Conservation (phyloP, 306 rosid species). For the Cyclanthera cordifolia region DNA sequence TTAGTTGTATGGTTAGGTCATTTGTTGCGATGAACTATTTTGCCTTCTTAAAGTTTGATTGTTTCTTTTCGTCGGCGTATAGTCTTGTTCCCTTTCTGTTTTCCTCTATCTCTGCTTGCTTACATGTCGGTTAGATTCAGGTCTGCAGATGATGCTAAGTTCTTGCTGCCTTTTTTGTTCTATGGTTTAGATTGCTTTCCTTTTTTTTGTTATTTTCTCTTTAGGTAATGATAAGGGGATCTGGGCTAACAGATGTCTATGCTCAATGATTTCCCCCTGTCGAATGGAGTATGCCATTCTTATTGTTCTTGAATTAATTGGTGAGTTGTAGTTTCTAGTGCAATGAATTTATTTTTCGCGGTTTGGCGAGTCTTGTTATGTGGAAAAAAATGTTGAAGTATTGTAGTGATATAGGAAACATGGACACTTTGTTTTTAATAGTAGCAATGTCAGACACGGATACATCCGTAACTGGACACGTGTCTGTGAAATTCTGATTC, state of each 20-base stretch:
- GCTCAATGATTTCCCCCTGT: background rate
- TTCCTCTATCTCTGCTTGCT: conserved; percentile 4
- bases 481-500: too few relatives aligned
- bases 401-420: too few relatives aligned
- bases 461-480: too few relatives aligned
- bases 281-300: background rate
- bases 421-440: too few relatives aligned
- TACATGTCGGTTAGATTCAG: background rate
- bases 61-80: background rate
- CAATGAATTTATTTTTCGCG: background rate
- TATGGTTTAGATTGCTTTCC: background rate
- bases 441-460: too few relatives aligned
- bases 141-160: background rate
- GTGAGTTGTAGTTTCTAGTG: background rate
- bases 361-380: background rate
- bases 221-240: background rate
- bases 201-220: background rate
- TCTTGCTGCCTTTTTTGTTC: background rate
- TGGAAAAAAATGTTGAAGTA: background rate
- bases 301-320: background rate
- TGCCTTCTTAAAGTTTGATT: background rate
- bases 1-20: background rate
- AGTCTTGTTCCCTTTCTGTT: background rate
- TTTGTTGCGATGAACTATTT: background rate
- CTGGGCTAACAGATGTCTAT: background rate